Base-by-base conservation (phyloP, 495 filamentous ascomycete species). In the Penicillium paradoxum region DNA sequence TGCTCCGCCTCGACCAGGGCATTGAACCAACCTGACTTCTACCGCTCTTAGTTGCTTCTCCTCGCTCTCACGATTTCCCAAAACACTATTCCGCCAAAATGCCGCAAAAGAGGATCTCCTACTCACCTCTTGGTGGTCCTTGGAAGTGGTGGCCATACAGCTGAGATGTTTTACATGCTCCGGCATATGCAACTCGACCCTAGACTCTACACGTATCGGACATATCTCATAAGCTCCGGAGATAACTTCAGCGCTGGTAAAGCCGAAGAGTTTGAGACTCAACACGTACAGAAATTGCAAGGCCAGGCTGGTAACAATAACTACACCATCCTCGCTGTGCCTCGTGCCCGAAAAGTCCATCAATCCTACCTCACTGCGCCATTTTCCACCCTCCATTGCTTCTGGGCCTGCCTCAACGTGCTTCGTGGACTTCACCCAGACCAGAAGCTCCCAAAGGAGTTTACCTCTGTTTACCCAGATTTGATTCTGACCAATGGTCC, bases 121-220 rank as follows among this genome's bases (percentile, higher is more conserved):
- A 79, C 81, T 29, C 91, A 90, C 67, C 74, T 93, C 42, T 74
- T 96, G 21, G 78, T 95, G 51, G 82, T 97, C 45, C 85, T 97
- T 46, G 93, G 93, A 34, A 92, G 87, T 24, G 93, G 93, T 51
- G 93, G 93, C 4, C 93, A 98, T 73, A 96, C 92, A 1, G 82
- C 89, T 11, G 93, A 98, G 73, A 95, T 97, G 88, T 73, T 96
- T 39, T 81, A 84, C 53, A 84, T 95, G 69, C 76, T 97, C 21
- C 66, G 77, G 21, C 72, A 77, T 24, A 69, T 72, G 39, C 44
- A 57, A 18, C 65, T 78, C 18, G 64, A 79, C 48, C 65, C 68
- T 0, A 67, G 72, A 14, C 67, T 79, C 36, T 84, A 80, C 62
- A 78, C 73, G 4, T 83, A 88, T 62, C 82, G 93, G 17, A 92